Percentiles rank a stretch among this genome's conserved stretches.
These are phyloP conservation scores for Penicillium aurantiogriseum DNA, from an alignment of 2,329 filamentous ascomycete species.

Conservation along the genomic window DNA sequence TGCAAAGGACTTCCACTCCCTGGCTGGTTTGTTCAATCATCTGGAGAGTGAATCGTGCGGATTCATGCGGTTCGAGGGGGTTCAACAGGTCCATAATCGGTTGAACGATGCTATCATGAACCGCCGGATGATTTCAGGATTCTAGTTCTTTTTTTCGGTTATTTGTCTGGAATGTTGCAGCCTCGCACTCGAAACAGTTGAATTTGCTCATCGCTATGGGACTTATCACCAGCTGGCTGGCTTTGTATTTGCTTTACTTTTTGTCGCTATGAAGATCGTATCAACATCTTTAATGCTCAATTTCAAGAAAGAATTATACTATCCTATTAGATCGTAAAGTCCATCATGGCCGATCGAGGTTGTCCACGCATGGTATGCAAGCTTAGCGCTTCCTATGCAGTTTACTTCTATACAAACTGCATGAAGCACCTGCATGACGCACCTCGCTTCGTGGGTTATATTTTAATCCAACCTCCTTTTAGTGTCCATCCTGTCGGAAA, in stretches of 20 bases:
- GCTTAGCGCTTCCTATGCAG: background rate
- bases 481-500: background rate
- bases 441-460: background rate
- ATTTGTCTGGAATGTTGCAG: background rate
- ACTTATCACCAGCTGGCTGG: no score
- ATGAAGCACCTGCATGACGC: background rate
- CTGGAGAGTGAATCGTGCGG: conserved; percentile 47
- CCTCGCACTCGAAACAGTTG: no score
- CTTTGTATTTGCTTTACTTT: no score
- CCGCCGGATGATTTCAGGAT: background rate
- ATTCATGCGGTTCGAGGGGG: conserved; percentile 42
- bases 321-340: background rate
- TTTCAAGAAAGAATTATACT: background rate
- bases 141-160: background rate
- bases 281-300: no score
- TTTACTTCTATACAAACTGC: background rate
- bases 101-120: background rate
- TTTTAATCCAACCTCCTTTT: background rate
- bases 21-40: conserved; percentile 47
- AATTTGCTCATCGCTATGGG: background rate
- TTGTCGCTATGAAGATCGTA: no score
- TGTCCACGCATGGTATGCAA: background rate
- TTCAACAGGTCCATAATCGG: conserved; percentile 28
- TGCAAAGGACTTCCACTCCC: conserved; percentile 35
- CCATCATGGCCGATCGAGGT: background rate